Conservation (phyloP, 169 alveolate genomes). For the Eimeria necatrix region DNA sequence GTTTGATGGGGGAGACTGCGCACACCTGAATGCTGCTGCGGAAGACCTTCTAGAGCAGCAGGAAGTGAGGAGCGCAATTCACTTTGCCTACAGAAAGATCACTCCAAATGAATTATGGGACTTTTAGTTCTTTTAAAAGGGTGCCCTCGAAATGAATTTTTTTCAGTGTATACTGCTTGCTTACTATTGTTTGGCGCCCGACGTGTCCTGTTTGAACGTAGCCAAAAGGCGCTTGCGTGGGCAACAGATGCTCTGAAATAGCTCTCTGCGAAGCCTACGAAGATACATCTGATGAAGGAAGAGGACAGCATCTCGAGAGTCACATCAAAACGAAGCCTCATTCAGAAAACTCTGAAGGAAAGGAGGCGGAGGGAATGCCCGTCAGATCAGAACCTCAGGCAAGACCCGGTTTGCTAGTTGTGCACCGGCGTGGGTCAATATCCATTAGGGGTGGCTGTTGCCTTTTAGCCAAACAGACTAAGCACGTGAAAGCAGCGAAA, state of each 20-base stretch:
- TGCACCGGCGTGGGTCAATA: too few relatives aligned
- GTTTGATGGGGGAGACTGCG: slow-evolving; percentile 77
- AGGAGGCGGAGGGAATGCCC: neutral
- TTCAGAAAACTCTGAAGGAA: neutral
- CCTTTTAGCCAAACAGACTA: too few relatives aligned
- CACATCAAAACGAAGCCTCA: neutral
- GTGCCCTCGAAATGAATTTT: too few relatives aligned
- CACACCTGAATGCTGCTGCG: slow-evolving; percentile 65
- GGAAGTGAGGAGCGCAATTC: slow-evolving; percentile 37
- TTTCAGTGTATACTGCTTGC: too few relatives aligned
- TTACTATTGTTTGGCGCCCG: too few relatives aligned
- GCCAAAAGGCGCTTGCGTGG: slow-evolving; percentile 81
- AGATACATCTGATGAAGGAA: slow-evolving; percentile 17
- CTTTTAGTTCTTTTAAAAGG: neutral
- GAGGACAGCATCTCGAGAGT: neutral
- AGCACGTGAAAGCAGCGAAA: too few relatives aligned
- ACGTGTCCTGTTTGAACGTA: neutral
- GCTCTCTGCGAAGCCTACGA: slow-evolving; percentile 74
- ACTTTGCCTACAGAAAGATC: too few relatives aligned
- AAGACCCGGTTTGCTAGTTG: neutral
- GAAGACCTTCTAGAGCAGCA: slow-evolving; percentile 67
- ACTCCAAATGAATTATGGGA: too few relatives aligned
- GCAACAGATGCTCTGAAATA: slow-evolving; percentile 52
- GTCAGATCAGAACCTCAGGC: neutral
- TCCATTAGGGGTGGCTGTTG: too few relatives aligned